Evolutionary conservation across 2,329 filamentous ascomycete genomes (phyloP).

Genomic region (Sodiomyces alkalinus): DNA sequence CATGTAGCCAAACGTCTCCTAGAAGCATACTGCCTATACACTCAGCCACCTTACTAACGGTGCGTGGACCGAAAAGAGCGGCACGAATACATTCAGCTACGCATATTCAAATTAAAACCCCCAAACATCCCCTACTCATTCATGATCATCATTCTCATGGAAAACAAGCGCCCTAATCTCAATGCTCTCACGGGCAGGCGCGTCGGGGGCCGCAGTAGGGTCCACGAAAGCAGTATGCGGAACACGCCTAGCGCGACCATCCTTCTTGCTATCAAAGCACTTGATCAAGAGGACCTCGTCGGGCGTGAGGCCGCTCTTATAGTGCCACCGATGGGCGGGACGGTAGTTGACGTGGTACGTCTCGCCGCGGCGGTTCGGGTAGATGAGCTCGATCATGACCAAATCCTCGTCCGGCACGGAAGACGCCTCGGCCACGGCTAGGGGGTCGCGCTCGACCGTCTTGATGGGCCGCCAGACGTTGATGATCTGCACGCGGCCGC

Average conservation of each 20-base stretch:
- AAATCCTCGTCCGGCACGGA: slow-evolving; percentile 35
- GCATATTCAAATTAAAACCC: too few relatives aligned
- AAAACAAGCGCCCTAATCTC: slow-evolving; percentile 41
- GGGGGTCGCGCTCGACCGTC: slow-evolving; percentile 35
- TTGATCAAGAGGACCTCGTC: slow-evolving; percentile 44
- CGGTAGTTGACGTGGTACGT: slow-evolving; percentile 29
- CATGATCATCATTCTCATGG: slow-evolving; percentile 21
- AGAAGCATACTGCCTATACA: too few relatives aligned
- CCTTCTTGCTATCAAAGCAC: slow-evolving; percentile 42
- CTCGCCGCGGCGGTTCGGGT: slow-evolving; percentile 33
- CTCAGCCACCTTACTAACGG: too few relatives aligned
- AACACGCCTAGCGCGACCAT: slow-evolving; percentile 34
- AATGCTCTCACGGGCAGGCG: slow-evolving; percentile 42
- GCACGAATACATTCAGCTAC: too few relatives aligned
- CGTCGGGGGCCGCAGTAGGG: slow-evolving; percentile 20
- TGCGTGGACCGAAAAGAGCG: too few relatives aligned
- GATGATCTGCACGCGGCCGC: slow-evolving; percentile 34
- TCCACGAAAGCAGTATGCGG: slow-evolving; percentile 42
- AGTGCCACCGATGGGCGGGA: slow-evolving; percentile 33
- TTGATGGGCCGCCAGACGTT: slow-evolving; percentile 37
- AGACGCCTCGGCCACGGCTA: slow-evolving; percentile 35
- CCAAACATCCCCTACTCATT: too few relatives aligned
- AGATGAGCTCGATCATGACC: slow-evolving; percentile 31
- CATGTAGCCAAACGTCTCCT: too few relatives aligned
- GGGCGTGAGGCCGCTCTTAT: slow-evolving; percentile 32